Percentiles rank a stretch among this genome's conserved stretches.
These are phyloP conservation scores for Beauveria rudraprayagi DNA, from an alignment of 2,329 filamentous ascomycete species.

Conservation along the genomic window DNA sequence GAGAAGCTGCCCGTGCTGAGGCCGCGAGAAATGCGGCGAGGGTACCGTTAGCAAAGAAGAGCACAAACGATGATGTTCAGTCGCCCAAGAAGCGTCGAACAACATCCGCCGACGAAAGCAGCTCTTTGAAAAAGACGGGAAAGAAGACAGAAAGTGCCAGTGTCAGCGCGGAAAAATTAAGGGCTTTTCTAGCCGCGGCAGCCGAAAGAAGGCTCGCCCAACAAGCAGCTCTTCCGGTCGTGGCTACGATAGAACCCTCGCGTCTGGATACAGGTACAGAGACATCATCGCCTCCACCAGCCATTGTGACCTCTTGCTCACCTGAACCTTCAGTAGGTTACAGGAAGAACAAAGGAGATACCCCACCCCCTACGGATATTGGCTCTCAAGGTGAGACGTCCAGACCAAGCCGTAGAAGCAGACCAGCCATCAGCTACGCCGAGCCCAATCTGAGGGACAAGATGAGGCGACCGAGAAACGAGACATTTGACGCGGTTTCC, in stretches of 20 bases:
- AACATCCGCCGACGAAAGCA: constrained; percentile 26
- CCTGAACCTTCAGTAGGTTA: constrained; percentile 34
- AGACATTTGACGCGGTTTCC: constrained; percentile 64
- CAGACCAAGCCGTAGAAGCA: constrained; percentile 58
- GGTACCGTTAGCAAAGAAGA: constrained; percentile 48
- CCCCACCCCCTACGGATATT: constrained; percentile 52
- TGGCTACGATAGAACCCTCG: constrained; percentile 8
- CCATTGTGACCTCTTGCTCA: constrained; percentile 39
- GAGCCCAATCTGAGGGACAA: constrained; percentile 76
- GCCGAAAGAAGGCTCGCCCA: constrained; percentile 16
- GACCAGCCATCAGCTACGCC: constrained; percentile 67
- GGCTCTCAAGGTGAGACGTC: constrained; percentile 47
- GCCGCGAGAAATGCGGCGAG: constrained; percentile 25
- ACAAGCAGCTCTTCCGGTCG: constrained; percentile 14
- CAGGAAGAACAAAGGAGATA: constrained; percentile 37
- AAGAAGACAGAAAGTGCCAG: not conserved
- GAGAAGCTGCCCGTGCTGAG: constrained; percentile 29
- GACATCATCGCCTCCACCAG: constrained; percentile 29
- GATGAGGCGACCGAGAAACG: constrained; percentile 73
- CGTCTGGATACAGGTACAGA: constrained; percentile 15
- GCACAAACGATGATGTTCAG: constrained; percentile 49
- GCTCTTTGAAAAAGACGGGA: constrained; percentile 29
- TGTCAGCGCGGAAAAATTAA: constrained; percentile 19
- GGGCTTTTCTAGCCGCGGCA: constrained; percentile 17
- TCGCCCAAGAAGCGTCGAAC: constrained; percentile 48